Evolutionary conservation across 208 protist species (phyloP), one percentile per base, ranked within the genome.

Genomic region (Phytomonas serpens): DNA sequence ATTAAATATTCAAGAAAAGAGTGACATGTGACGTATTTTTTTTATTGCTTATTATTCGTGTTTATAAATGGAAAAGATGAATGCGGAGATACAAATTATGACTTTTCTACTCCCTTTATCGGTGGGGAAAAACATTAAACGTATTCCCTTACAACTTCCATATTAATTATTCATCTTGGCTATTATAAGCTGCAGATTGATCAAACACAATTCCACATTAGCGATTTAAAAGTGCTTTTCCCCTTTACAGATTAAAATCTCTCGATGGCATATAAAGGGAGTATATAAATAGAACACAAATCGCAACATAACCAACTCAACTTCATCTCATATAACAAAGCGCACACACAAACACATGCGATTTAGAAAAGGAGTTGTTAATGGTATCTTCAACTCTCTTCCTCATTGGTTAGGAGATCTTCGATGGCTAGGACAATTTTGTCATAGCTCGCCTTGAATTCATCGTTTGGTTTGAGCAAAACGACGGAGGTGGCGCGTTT

Each of bases 401-500:
- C 90, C 69, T 94, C 86, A 34, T 79, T 78, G 4, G 76, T 69
- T 82, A 90, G 89, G 30, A 97, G 83, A 69, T 97, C 90, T 71
- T 95, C 88, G 70, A 95, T 95, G 51, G 90, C 90, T 61, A 88
- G 67, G 10, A 84, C 86, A 36, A 95, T 93, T 76, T 97, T 97
- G 65, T 95, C 89, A 65, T 94, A 95, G 82, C 87, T 96, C 31
- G 84, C 68, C 80, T 92, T 79, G 27, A 93, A 72, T 64, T 93
- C 89, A 47, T 88, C 79, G 51, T 78, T 86, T 16, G 89, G 76
- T 82, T 98, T 95, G 7, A 98, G 77, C 64, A 98, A 81, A 52
- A 98, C 93, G 47, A 97, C 90, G 1, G 91, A 95, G 38, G 95
- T 97, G 51, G 95, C 92, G 51, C 95, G 86, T 84, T 97, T 97